Evolutionary conservation across 768 basidiomycete genomes (phyloP).

Genomic region (Suillus bovinus): DNA sequence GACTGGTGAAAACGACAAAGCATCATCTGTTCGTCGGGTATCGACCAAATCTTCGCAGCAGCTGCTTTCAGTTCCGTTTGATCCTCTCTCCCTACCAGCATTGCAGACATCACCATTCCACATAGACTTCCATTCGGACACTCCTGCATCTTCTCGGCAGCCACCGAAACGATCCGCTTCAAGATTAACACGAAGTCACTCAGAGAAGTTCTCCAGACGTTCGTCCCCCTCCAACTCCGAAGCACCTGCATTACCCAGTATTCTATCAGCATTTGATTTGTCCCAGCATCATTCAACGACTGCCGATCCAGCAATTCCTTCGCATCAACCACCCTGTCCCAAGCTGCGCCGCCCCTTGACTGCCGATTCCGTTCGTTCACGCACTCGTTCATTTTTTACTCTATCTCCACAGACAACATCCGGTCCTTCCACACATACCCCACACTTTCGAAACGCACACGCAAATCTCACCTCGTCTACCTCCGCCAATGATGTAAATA

Average conservation of each 20-base stretch:
- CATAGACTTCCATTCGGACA: constrained; percentile 30
- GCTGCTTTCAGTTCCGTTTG: constrained; percentile 30
- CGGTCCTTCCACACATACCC: constrained; percentile 15
- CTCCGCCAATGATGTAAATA: constrained; percentile 34
- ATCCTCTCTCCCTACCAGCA: constrained; percentile 37
- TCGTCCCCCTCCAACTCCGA: constrained; percentile 13
- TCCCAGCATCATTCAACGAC: constrained; percentile 19
- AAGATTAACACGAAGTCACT: constrained; percentile 47
- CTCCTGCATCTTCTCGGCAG: constrained; percentile 17
- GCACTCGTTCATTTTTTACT: constrained; percentile 31
- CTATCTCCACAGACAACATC: constrained; percentile 21
- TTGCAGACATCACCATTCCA: constrained; percentile 45
- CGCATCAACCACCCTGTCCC: constrained; percentile 20
- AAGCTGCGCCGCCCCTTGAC: constrained; percentile 39
- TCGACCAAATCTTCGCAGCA: constrained; percentile 54
- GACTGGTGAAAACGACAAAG: constrained; percentile 22
- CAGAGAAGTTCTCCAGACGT: constrained; percentile 30
- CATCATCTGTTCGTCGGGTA: constrained; percentile 39
- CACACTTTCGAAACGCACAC: constrained; percentile 11
- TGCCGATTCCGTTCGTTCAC: constrained; percentile 40
- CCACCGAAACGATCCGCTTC: constrained; percentile 24
- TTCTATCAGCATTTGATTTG: constrained; percentile 9
- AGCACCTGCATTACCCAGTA: constrained; percentile 16
- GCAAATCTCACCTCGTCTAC: constrained; percentile 13
- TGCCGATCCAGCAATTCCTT: constrained; percentile 17